Percentiles rank a stretch among this genome's conserved stretches.
Conservation (phyloP, 495 filamentous ascomycete species). For the Penicillium robsamsonii region DNA sequence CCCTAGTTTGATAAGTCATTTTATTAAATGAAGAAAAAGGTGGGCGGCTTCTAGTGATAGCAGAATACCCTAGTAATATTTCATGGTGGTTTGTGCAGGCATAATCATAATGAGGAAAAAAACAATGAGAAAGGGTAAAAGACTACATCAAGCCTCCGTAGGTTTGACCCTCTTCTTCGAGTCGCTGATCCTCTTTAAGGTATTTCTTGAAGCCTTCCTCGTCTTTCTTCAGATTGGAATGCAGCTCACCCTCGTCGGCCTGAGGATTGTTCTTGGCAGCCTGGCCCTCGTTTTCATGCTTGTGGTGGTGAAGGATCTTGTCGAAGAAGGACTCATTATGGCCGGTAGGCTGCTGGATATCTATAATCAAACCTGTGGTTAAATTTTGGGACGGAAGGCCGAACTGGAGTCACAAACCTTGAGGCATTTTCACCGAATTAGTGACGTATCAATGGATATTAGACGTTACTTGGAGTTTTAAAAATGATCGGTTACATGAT, state of each 20-base stretch:
- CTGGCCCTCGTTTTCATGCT: not conserved
- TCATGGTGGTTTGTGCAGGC: not conserved
- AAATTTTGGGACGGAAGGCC: not conserved
- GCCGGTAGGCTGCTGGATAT: not conserved
- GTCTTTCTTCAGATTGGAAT: not conserved
- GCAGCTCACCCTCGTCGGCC: not conserved
- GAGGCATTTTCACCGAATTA: not conserved
- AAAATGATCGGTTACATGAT: too few relatives aligned
- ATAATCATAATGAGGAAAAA: not conserved
- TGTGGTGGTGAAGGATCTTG: not conserved
- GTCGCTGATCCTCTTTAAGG: not conserved
- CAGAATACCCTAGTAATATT: not conserved
- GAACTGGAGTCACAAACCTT: not conserved
- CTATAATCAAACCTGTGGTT: not conserved
- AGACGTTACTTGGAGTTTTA: too few relatives aligned
- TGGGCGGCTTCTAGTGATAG: not conserved
- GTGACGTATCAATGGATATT: not conserved
- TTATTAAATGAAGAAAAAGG: too few relatives aligned
- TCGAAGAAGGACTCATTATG: not conserved
- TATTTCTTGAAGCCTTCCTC: conserved; percentile 3
- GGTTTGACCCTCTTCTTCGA: not conserved
- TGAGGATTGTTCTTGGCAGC: not conserved
- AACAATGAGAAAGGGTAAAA: not conserved
- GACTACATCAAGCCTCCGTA: conserved; percentile 7
- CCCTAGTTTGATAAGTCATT: too few relatives aligned